Evolutionary conservation across 345 rosid genomes (phyloP).

Genomic region (Adansonia digitata): DNA sequence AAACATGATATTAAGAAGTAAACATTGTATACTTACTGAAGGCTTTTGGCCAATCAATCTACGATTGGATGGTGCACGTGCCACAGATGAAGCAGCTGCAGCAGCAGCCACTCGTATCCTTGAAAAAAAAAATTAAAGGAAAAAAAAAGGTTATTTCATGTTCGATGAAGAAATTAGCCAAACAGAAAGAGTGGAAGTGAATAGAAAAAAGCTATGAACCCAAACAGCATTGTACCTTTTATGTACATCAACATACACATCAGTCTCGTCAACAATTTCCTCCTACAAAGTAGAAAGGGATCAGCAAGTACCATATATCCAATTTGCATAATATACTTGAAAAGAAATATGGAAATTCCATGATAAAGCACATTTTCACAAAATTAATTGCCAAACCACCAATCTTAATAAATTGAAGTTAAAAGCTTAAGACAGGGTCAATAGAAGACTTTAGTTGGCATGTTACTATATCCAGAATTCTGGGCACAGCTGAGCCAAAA

Average conservation of each 20-base stretch:
- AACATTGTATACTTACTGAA: slow-evolving; percentile 28
- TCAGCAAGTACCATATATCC: slow-evolving; percentile 13
- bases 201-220: not conserved
- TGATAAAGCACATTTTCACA: not conserved
- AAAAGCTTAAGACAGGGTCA: not conserved
- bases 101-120: slow-evolving; percentile 75
- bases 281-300: slow-evolving; percentile 39
- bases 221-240: slow-evolving; percentile 43
- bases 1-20: not conserved
- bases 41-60: slow-evolving; percentile 33
- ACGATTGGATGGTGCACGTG: slow-evolving; percentile 42
- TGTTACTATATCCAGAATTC: not conserved
- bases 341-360: not conserved
- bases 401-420: not conserved
- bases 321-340: not conserved
- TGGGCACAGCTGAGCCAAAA: not conserved
- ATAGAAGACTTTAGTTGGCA: slow-evolving; percentile 11
- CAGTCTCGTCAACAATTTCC: slow-evolving; percentile 81
- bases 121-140: slow-evolving; percentile 8
- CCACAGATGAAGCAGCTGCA: slow-evolving; percentile 51
- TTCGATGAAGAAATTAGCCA: not conserved
- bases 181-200: not conserved
- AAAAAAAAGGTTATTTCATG: not conserved
- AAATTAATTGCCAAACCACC: not conserved
- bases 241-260: slow-evolving; percentile 71